A percentile compares a stretch with the other conserved stretches of the same genome.
Evolutionary conservation across 306 rosid genomes (phyloP).

Genomic region (Cicer pinnatifidum): DNA sequence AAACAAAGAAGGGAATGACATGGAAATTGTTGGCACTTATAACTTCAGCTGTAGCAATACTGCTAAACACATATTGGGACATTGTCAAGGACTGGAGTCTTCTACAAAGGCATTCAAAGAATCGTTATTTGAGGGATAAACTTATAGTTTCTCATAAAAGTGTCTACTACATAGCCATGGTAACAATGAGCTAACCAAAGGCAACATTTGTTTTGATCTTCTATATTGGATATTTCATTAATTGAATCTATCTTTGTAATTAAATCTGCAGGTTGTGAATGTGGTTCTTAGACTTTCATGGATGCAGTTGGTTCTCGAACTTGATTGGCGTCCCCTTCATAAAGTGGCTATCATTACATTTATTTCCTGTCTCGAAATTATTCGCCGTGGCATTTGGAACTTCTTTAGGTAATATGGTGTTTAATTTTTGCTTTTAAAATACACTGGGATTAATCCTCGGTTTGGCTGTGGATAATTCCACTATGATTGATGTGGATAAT

Average conservation of each 20-base stretch:
- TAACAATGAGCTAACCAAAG: conserved; percentile 36
- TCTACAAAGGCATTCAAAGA: conserved; percentile 61
- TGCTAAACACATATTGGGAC: conserved; percentile 63
- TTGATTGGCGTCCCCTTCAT: conserved; percentile 51
- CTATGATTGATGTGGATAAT: no score
- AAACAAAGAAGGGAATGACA: conserved; percentile 51
- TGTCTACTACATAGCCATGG: conserved; percentile 65
- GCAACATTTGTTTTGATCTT: neutral
- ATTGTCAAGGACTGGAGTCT: conserved; percentile 69
- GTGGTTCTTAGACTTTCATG: conserved; percentile 61
- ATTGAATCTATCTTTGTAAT: conserved; percentile 24
- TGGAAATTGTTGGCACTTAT: conserved; percentile 65
- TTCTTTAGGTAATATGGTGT: conserved; percentile 61
- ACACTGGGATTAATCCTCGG: no score
- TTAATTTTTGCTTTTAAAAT: neutral
- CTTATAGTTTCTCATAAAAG: conserved; percentile 60
- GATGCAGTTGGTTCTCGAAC: conserved; percentile 67
- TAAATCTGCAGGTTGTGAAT: conserved; percentile 53
- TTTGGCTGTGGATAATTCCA: no score
- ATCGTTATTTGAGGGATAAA: conserved; percentile 61
- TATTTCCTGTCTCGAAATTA: conserved; percentile 60
- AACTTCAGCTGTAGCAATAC: conserved; percentile 57
- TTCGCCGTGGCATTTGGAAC: conserved; percentile 82
- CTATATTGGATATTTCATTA: neutral
- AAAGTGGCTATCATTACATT: conserved; percentile 54